Base-by-base conservation (phyloP, 2,329 filamentous ascomycete species). In the Coniochaeta ligniaria region DNA sequence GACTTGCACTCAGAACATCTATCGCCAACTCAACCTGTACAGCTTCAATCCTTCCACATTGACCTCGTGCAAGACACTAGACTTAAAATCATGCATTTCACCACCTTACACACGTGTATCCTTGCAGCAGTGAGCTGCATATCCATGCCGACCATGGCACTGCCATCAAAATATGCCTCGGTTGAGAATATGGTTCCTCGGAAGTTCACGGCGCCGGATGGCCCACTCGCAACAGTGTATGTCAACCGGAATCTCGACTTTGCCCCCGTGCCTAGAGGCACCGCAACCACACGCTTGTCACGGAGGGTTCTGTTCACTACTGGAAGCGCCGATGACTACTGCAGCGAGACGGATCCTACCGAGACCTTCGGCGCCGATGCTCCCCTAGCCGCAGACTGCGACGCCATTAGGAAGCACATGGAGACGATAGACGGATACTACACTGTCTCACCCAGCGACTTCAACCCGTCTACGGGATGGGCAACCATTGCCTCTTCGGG, bases 301-400 rank as follows among this genome's bases (percentile, higher is more conserved):
- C 47, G 47, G 24, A 26, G 47, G 22, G 47, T 31, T 22, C 24
- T 28, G 11, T 52, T 52, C 26, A 31, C 47, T 7, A 14, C 47
- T 3, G 24, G 16, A 17, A 52, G 3, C 22, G n/a, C 6, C 26
- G 38, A 57, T 22, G 59, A 60, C 43, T 58, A 50, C 54, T 60
- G 59, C 41, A 56, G 59, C 38, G 60, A 58, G 43, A 50, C 55
- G 31, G 22, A 26, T 16, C 55, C 60, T 3, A 41, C n/a, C 14
- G 41, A 41, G 17, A 55, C 24, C 11, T 61, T 36, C 47, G 59
- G 55, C 26, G 20, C 41, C 31, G 50, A 28, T 26, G 58, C 60
- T 5, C 55, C 60, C 12, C 28, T 61, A 17, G 60, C 60, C 6
- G 55, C 60, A 22, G 60, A 61, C 60, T 61, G 60, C 43, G 16